Evolutionary conservation across 495 filamentous ascomycete species (phyloP).

Genomic region (Penicillium lagena): DNA sequence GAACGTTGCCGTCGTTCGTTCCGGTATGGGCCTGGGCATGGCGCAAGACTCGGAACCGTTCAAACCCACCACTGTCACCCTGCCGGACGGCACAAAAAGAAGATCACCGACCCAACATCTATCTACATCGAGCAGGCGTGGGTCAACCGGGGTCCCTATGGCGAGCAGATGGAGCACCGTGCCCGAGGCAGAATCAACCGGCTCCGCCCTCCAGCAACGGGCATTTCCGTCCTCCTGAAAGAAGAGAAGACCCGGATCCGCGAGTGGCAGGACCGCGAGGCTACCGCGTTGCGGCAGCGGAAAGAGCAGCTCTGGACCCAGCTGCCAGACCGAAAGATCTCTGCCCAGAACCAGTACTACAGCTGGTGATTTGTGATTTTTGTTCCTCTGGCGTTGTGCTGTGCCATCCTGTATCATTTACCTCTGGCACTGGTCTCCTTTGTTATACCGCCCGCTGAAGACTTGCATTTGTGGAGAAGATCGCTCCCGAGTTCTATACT

Average conservation of each 20-base stretch:
- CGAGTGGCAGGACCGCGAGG: constrained; percentile 66
- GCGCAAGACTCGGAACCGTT: constrained; percentile 20
- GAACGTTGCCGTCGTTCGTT: constrained; percentile 66
- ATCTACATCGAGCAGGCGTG: constrained; percentile 90
- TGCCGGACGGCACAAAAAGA: constrained; percentile 45
- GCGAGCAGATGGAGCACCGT: constrained; percentile 49
- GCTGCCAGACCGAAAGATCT: constrained; percentile 60
- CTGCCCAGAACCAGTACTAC: constrained; percentile 76
- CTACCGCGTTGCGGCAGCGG: constrained; percentile 60
- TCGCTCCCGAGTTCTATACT: neutral
- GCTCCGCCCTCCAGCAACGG: constrained; percentile 62
- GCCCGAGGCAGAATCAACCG: constrained; percentile 60
- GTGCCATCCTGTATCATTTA: constrained; percentile 16
- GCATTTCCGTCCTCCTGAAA: constrained; percentile 78
- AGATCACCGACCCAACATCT: constrained; percentile 58
- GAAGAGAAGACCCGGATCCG: constrained; percentile 86
- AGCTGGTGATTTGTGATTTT: constrained; percentile 56
- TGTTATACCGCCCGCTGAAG: constrained; percentile 8
- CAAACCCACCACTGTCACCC: constrained; percentile 29
- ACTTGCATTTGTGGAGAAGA: constrained; percentile 18
- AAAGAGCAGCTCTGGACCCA: constrained; percentile 75
- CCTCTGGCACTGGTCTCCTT: constrained; percentile 8
- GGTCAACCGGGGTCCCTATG: constrained; percentile 71
- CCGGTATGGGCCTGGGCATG: constrained; percentile 71
- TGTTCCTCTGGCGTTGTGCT: constrained; percentile 17